Evolutionary conservation across 495 filamentous ascomycete genomes (phyloP), one percentile per base, ranked within the genome.

Genomic region (Penicillium bovifimosum): DNA sequence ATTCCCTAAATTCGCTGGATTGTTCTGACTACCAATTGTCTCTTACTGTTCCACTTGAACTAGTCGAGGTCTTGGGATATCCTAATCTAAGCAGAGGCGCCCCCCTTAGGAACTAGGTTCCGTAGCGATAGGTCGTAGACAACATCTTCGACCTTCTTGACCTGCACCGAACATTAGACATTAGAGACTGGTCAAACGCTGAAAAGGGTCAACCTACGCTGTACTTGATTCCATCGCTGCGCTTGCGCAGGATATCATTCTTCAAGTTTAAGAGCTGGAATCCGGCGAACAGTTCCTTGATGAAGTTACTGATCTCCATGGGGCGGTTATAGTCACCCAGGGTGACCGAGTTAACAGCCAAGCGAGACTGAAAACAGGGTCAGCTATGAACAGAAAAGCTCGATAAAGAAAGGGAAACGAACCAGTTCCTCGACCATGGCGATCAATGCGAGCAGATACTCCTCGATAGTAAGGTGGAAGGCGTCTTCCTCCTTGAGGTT

Each of bases 241-340:
- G 82, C 70, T 87, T 89, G 38, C 93, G 78, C 61, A 98, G 72
- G 11, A 83, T 80, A 62, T 98, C 93, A 63, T 98, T 98, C 80
- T 97, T 98, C 52, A 98, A 71, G 64, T 97, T 96, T 54, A 98
- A 78, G 38, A 97, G 79, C 78, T 97, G 95, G 72, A 98, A 98
- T 6, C 91, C 92, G 6, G 91, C 87, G 52, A 95, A 91, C 11
- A 98, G 71, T 62, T 97, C 91, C 73, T 96, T 96, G 74, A 96
- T 85, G 66, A 98, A 98, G 52, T 80, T 78, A 61, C 86, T 87
- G 67, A 98, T 95, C 67, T 86, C 80, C 43, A 90, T 74, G 24
- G 93, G 92, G 27, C 91, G 79, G 29, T 80, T 74, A 53, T 86
- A 91, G 71, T 98, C 92, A 41, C 90, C 91, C 34, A 96, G 75